Evolutionary conservation across 2,329 filamentous ascomycete genomes (phyloP).

Genomic region (Penicillium vulpinum): DNA sequence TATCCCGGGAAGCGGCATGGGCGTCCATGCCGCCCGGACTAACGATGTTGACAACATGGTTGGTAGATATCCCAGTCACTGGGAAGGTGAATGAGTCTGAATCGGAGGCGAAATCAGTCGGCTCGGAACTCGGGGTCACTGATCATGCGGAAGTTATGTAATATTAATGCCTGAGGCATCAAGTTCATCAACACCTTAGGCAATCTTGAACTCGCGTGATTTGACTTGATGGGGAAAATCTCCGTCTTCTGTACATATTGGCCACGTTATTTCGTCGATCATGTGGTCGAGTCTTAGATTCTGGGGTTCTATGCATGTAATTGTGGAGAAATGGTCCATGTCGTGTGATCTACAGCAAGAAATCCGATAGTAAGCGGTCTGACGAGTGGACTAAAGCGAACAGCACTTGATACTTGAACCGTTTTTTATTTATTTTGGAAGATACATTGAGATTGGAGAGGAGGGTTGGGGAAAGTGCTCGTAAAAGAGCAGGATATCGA

Average conservation of each 20-base stretch:
- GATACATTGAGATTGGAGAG: neutral
- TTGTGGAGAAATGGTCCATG: neutral
- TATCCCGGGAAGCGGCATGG: constrained; percentile 34
- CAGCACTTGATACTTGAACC: neutral
- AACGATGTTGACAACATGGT: constrained; percentile 50
- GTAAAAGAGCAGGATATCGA: constrained; percentile 4
- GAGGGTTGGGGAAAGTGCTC: no score
- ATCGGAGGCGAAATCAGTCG: constrained; percentile 40
- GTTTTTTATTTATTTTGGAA: no score
- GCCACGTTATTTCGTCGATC: neutral
- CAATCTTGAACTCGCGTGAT: neutral
- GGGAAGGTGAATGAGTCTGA: constrained; percentile 28
- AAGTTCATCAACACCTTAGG: neutral
- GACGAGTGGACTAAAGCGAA: no score
- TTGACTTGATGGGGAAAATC: neutral
- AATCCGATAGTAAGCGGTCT: neutral
- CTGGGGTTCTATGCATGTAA: neutral
- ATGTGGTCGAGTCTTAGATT: neutral
- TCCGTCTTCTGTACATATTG: neutral
- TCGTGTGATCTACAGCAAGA: neutral
- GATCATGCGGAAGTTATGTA: constrained; percentile 39
- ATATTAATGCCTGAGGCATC: constrained; percentile 27
- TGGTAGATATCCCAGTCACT: constrained; percentile 27
- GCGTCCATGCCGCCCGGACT: constrained; percentile 46
- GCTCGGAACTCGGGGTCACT: constrained; percentile 31